Base-by-base conservation (phyloP, 306 rosid genomes). In the Quercus mongolica region DNA sequence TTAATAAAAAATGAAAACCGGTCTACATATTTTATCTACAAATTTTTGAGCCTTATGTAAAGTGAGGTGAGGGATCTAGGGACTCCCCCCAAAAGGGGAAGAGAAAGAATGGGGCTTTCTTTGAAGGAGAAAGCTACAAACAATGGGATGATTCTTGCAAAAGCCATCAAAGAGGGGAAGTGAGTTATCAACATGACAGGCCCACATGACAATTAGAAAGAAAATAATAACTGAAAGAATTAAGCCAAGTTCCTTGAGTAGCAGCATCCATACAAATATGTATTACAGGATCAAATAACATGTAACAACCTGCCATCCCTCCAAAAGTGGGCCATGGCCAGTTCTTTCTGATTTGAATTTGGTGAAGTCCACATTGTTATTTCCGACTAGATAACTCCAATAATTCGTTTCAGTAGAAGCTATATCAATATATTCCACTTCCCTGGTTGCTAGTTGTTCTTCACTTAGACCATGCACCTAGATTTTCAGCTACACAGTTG, bases 391-490 rank as follows among this genome's bases (percentile, higher is more conserved):
- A 33, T 80, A 78, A 80, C 89, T 83, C 89, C 89, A 86, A 76
- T 86, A 86, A 78, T 86, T 80, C 46, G 59, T 76, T 33, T 75
- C 81, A 20, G 80, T 20, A 73, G 87, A 76, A 13, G 89, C 85
- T 17, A 86, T 86, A 64, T 86, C 89, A 57, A 86, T 77, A 26
- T 23, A 44, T 82, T 86, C 89, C 64, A 86, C 85, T 23, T 86
- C 78, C 73, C 87, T 80, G 65, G 80, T 69, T 30, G 87, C 83
- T 78, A 86, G 62, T 74, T 69, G 82, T 74, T 74, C 85, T 80
- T 86, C 73, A 55, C 78, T 83, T 74, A 86, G 80, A 65, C 87
- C 87, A 74, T 83, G 89, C 30, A 86, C 87, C 89, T 86, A 67
- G 31, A 35, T 64, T 82, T 58, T 71, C 72, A 74, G 35, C 10